These are phyloP conservation scores for Coemansia furcata DNA, from an alignment of 192 early-diverging fungal genomes.

Conservation along the genomic window DNA sequence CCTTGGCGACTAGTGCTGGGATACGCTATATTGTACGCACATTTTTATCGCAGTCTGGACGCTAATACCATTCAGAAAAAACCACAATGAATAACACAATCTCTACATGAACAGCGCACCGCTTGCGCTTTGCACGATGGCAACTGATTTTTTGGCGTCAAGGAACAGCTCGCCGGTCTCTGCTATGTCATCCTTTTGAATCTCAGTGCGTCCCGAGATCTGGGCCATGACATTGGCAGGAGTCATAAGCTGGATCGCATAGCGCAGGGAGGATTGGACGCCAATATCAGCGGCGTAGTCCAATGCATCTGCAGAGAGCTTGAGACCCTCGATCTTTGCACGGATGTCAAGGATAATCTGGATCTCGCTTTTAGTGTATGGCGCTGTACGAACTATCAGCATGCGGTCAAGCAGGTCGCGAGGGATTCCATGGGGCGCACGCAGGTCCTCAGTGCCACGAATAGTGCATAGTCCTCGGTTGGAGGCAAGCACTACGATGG, in stretches of 20 bases:
- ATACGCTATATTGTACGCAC: neutral
- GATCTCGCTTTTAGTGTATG: constrained; percentile 91
- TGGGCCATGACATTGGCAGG: constrained; percentile 85
- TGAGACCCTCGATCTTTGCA: constrained; percentile 85
- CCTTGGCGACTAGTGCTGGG: constrained; percentile 69
- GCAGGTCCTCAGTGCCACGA: constrained; percentile 71
- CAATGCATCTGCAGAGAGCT: constrained; percentile 73
- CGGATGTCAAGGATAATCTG: constrained; percentile 89
- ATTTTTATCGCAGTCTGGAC: neutral
- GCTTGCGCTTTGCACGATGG: constrained; percentile 40
- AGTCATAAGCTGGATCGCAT: constrained; percentile 92
- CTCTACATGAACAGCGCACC: constrained; percentile 32
- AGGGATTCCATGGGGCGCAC: constrained; percentile 92
- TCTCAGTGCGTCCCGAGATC: constrained; percentile 79
- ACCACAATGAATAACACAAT: too few relatives aligned
- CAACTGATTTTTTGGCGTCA: constrained; percentile 50
- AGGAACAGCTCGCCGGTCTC: constrained; percentile 82
- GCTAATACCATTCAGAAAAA: too few relatives aligned
- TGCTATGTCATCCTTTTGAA: constrained; percentile 82
- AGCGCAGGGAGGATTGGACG: constrained; percentile 86
- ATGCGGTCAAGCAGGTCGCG: constrained; percentile 94
- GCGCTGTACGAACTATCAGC: constrained; percentile 91
- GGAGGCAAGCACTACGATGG: constrained; percentile 97
- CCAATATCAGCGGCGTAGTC: constrained; percentile 82
- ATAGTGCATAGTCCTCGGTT: constrained; percentile 92